Evolutionary conservation across 805 yeast species (phyloP).

Genomic region (Candida fluviatilis): DNA sequence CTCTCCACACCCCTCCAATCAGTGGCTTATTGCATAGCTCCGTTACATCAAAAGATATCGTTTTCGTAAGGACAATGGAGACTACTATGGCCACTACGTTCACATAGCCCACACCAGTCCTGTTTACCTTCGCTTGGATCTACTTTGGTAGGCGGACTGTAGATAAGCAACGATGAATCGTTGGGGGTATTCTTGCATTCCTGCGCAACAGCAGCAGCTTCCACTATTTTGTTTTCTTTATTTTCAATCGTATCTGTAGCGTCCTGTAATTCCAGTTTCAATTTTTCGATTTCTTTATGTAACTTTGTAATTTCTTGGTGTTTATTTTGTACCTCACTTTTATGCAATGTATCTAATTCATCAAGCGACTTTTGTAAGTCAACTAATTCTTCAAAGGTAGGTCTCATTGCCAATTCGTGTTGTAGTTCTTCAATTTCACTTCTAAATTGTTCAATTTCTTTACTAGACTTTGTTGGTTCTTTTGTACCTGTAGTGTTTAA

Average conservation of each 20-base stretch:
- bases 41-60: no score
- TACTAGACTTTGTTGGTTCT: background rate
- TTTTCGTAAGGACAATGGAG: slow-evolving; percentile 83
- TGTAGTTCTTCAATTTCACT: slow-evolving; percentile 23
- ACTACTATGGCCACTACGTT: slow-evolving; percentile 82
- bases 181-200: background rate
- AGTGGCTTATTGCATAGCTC: no score
- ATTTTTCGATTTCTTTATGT: slow-evolving; percentile 16
- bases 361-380: slow-evolving; percentile 42
- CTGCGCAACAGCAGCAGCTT: background rate
- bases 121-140: slow-evolving; percentile 75
- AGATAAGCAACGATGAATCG: slow-evolving; percentile 35
- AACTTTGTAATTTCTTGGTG: slow-evolving; percentile 20
- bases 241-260: slow-evolving; percentile 3
- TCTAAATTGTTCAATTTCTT: slow-evolving; percentile 3
- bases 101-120: slow-evolving; percentile 93
- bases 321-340: slow-evolving; percentile 26
- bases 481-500: no score
- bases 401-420: slow-evolving; percentile 33
- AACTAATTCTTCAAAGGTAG: slow-evolving; percentile 37
- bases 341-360: slow-evolving; percentile 38
- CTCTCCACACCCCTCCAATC: no score
- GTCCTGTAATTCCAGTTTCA: slow-evolving; percentile 20
- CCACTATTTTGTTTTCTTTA: background rate
- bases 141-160: slow-evolving; percentile 40